These are phyloP conservation scores for Phytomonas sp. DNA, from an alignment of 208 protist genomes.

Conservation along the genomic window DNA sequence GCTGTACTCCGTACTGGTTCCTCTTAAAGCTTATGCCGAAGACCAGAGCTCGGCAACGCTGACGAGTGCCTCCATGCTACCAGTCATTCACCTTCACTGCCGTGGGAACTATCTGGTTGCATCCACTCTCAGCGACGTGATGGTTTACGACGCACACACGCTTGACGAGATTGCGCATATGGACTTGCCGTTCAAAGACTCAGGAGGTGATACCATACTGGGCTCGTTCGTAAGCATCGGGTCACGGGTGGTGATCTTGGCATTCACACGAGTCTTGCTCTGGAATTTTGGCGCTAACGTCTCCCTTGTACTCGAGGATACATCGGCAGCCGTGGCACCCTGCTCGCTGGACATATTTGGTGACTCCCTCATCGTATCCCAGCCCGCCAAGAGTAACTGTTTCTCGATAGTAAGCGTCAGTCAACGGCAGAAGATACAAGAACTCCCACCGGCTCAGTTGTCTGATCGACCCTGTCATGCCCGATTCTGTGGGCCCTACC, in stretches of 20 bases:
- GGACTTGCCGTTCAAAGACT: background rate
- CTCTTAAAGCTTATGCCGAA: constrained; percentile 48
- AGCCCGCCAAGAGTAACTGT: background rate
- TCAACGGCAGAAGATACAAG: background rate
- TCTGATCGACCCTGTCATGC: background rate
- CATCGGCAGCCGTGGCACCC: background rate
- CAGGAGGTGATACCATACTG: background rate
- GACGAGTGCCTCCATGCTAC: background rate
- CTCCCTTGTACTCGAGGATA: background rate
- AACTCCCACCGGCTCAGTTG: background rate
- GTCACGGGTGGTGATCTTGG: background rate
- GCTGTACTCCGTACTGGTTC: constrained; percentile 50
- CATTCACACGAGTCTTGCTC: background rate
- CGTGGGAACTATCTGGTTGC: constrained; percentile 39
- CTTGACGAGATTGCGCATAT: background rate
- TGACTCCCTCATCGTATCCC: background rate
- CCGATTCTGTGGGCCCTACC: constrained; percentile 37
- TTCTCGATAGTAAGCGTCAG: background rate
- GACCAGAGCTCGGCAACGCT: constrained; percentile 31
- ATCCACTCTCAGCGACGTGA: background rate
- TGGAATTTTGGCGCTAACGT: background rate
- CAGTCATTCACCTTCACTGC: constrained; percentile 33
- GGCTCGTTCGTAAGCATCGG: background rate
- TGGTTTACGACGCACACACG: background rate
- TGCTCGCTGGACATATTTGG: constrained; percentile 59